These are phyloP conservation scores for Axilococcus clingmanii DNA, from an alignment of 139 green algal species.

Conservation along the genomic window DNA sequence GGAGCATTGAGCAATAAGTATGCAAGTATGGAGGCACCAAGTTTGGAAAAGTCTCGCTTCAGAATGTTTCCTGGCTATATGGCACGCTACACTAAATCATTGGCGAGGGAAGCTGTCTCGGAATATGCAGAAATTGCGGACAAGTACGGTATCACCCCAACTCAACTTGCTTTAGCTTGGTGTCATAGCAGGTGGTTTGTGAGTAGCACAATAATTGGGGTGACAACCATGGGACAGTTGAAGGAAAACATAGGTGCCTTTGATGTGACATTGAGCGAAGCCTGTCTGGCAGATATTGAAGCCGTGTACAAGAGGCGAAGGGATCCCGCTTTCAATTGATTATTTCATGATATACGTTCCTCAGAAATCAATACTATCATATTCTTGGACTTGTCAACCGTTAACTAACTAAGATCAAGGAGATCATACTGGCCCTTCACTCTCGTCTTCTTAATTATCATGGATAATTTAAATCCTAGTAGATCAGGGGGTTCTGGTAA, in stretches of 20 bases:
- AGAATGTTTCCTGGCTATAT: constrained; percentile 73
- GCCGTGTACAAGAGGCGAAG: constrained; percentile 42
- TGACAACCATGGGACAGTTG: constrained; percentile 77
- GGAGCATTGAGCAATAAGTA: constrained; percentile 64
- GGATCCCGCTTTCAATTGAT: constrained; percentile 44
- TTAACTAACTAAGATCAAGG: too few species aligned
- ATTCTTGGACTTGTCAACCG: too few species aligned
- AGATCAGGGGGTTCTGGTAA: neutral
- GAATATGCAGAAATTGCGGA: constrained; percentile 60
- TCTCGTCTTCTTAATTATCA: neutral
- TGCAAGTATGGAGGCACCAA: constrained; percentile 13
- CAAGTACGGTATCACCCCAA: constrained; percentile 62
- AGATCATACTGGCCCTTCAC: too few species aligned
- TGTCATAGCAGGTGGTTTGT: constrained; percentile 56
- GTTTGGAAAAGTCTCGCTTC: constrained; percentile 37
- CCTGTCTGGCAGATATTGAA: constrained; percentile 50
- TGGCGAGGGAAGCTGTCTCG: constrained; percentile 44
- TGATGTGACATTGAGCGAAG: constrained; percentile 38
- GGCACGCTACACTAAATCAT: constrained; percentile 41
- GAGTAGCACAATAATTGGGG: constrained; percentile 80
- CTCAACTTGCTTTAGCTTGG: constrained; percentile 76
- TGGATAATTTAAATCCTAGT: neutral
- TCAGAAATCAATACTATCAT: too few species aligned
- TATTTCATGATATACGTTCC: neutral
- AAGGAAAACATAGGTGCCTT: constrained; percentile 75